These are phyloP conservation scores for Stentor coeruleus DNA, from an alignment of 73 alveolate genomes.

Conservation along the genomic window DNA sequence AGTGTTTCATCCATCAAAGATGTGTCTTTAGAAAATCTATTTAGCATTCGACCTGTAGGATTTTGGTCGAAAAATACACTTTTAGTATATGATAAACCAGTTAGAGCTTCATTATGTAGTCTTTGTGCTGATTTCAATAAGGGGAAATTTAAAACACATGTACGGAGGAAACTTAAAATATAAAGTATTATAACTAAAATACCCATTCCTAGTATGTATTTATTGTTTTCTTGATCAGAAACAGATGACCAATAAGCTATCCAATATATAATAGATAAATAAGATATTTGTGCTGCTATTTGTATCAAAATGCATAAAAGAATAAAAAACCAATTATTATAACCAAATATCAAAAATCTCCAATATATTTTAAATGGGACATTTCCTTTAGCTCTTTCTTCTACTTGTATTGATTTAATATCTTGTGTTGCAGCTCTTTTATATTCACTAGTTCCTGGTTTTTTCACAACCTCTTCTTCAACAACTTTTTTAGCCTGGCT, in stretches of 20 bases:
- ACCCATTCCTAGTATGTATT: background rate
- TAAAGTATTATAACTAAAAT: background rate
- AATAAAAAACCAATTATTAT: background rate
- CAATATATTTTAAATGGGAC: background rate
- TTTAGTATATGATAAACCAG: background rate
- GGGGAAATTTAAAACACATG: background rate
- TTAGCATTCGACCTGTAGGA: constrained; percentile 83
- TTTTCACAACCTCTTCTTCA: background rate
- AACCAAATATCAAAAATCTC: background rate
- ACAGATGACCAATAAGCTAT: background rate
- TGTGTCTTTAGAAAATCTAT: constrained; percentile 65
- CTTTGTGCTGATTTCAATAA: background rate
- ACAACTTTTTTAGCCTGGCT: background rate
- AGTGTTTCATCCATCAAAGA: background rate
- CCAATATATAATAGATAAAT: background rate
- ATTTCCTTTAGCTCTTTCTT: background rate
- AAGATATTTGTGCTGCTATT: background rate
- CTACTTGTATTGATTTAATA: background rate
- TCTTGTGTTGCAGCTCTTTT: background rate
- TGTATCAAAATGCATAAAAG: background rate
- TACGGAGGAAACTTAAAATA: background rate
- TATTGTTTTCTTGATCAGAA: background rate
- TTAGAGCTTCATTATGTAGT: background rate
- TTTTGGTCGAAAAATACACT: constrained; percentile 81
- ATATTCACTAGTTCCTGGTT: background rate